Percentiles rank a stretch among this genome's conserved stretches.
These are phyloP conservation scores for Bidens hawaiensis DNA, from an alignment of 140 eudicot genomes.

Conservation along the genomic window DNA sequence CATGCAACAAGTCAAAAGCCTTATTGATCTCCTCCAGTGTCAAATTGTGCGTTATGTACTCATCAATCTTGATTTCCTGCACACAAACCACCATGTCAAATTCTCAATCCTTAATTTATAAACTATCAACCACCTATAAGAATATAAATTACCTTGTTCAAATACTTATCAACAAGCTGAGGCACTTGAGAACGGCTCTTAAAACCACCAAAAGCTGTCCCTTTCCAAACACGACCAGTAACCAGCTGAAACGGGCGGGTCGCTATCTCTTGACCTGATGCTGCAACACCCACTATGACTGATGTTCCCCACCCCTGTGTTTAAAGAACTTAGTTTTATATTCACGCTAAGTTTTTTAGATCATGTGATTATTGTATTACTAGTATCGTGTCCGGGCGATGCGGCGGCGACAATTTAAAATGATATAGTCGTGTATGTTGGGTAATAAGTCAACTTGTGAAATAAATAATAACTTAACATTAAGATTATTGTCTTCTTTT, in stretches of 20 bases:
- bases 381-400: too few relatives aligned
- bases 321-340: background rate
- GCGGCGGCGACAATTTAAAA: too few relatives aligned
- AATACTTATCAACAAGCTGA: slow-evolving; percentile 94
- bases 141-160: slow-evolving; percentile 59
- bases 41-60: slow-evolving; percentile 84
- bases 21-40: slow-evolving; percentile 81
- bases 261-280: slow-evolving; percentile 96
- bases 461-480: too few relatives aligned
- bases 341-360: background rate
- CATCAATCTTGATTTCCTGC: slow-evolving; percentile 98
- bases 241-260: slow-evolving; percentile 98
- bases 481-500: too few relatives aligned
- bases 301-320: slow-evolving; percentile 99
- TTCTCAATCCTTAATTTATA: background rate
- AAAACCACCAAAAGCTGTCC: slow-evolving; percentile 99
- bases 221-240: slow-evolving; percentile 99
- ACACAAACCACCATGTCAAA: background rate
- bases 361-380: background rate
- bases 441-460: too few relatives aligned
- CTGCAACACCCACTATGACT: slow-evolving; percentile 97
- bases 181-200: slow-evolving; percentile 99
- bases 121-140: background rate
- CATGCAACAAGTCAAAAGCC: slow-evolving; percentile 93
- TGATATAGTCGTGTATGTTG: too few relatives aligned